Conservation (phyloP, 257 asterid species). For the Solanum neorickii region DNA sequence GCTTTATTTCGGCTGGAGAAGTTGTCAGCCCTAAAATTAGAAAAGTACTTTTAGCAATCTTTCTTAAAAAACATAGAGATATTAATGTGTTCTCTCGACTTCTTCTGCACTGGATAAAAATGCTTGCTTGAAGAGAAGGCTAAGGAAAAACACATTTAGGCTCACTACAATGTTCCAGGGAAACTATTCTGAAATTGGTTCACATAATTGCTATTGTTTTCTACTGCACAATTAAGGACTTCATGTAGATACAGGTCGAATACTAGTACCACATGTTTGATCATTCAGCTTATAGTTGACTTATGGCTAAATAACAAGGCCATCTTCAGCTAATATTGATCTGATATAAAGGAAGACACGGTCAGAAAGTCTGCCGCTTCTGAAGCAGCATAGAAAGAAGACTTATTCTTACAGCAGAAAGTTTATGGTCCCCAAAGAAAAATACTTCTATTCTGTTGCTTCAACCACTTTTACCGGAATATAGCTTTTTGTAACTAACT, state of each 20-base stretch:
- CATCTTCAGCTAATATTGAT: neutral
- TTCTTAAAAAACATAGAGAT: neutral
- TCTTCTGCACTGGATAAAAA: neutral
- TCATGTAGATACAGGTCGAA: neutral
- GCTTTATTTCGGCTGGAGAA: slow-evolving; percentile 64
- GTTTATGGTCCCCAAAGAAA: neutral
- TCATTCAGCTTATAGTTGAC: neutral
- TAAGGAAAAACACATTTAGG: neutral
- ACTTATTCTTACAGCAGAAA: neutral
- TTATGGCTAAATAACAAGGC: neutral
- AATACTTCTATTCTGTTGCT: neutral
- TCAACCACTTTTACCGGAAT: neutral
- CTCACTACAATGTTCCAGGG: neutral
- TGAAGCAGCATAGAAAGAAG: neutral
- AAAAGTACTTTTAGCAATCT: neutral
- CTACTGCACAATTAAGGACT: neutral
- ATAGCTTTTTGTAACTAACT: neutral
- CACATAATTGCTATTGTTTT: neutral
- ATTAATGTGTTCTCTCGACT: neutral
- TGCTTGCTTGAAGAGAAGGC: neutral
- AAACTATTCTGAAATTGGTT: neutral
- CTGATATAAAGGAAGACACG: neutral
- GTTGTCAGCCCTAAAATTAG: slow-evolving; percentile 43
- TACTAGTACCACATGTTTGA: neutral
- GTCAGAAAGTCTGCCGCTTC: neutral